phyloP scores from a whole-genome alignment of 108 stramenopile genomes.

The Pseudonitzschia multiseries region DNA sequence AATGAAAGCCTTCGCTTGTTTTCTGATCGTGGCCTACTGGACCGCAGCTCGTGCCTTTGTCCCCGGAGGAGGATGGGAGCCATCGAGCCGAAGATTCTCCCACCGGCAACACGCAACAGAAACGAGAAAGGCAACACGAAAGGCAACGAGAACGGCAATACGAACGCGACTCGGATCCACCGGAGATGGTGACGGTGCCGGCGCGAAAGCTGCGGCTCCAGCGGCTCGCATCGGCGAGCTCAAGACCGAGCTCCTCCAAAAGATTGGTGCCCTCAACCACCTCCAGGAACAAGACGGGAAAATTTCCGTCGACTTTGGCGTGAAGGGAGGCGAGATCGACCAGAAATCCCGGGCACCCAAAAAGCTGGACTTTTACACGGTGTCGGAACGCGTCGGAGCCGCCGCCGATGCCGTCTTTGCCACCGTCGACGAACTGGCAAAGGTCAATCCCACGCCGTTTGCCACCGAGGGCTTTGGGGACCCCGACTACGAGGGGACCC shows the following conservation, averaged over 20 bases:
- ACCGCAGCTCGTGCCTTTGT: too few relatives aligned
- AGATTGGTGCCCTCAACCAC: slow-evolving; percentile 28
- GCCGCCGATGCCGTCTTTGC: slow-evolving; percentile 51
- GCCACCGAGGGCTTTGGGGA: slow-evolving; percentile 35
- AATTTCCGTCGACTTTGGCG: slow-evolving; percentile 55
- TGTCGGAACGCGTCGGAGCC: slow-evolving; percentile 46
- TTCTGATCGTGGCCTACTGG: too few relatives aligned
- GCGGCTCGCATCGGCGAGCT: neutral
- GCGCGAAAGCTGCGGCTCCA: too few relatives aligned
- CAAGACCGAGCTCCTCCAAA: slow-evolving; percentile 40
- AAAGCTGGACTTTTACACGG: slow-evolving; percentile 59
- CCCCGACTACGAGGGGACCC: slow-evolving; percentile 5
- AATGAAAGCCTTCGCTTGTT: too few relatives aligned
- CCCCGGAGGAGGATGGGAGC: too few relatives aligned
- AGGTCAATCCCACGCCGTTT: slow-evolving; percentile 26
- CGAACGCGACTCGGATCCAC: too few relatives aligned
- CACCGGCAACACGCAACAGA: too few relatives aligned
- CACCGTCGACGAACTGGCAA: slow-evolving; percentile 18
- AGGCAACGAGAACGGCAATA: too few relatives aligned
- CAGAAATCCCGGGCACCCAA: slow-evolving; percentile 49
- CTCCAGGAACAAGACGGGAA: slow-evolving; percentile 53
- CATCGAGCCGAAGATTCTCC: too few relatives aligned
- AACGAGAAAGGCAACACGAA: too few relatives aligned
- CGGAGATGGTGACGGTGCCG: too few relatives aligned
- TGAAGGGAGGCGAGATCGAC: slow-evolving; percentile 62